Conservation (phyloP, 1,139 yeast species). For the Candida dubliniensis region DNA sequence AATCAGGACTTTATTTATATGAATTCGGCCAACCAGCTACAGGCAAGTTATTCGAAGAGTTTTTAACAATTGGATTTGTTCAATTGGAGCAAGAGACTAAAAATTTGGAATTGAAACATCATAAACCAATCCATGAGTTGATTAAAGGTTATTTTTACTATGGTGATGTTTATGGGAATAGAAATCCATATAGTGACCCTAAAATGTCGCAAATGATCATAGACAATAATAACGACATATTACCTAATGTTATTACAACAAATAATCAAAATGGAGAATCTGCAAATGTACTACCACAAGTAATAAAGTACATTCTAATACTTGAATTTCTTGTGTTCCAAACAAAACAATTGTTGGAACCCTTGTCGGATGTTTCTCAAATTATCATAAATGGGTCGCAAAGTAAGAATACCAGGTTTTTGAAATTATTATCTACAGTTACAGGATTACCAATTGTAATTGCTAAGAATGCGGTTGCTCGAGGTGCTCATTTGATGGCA, state of each 20-base stretch:
- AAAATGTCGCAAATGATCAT: constrained; percentile 47
- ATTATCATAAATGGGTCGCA: constrained; percentile 54
- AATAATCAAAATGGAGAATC: background rate
- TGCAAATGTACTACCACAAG: constrained; percentile 18
- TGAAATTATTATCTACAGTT: constrained; percentile 27
- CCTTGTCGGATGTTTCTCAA: constrained; percentile 18
- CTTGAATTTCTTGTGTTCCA: constrained; percentile 55
- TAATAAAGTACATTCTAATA: constrained; percentile 42
- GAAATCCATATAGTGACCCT: constrained; percentile 56
- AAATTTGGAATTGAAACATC: constrained; percentile 16
- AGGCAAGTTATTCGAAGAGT: constrained; percentile 51
- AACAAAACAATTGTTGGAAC: constrained; percentile 37
- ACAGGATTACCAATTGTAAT: constrained; percentile 24
- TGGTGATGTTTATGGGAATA: constrained; percentile 57
- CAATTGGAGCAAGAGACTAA: constrained; percentile 33
- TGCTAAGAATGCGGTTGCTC: constrained; percentile 20
- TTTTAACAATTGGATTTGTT: constrained; percentile 39
- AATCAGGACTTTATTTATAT: constrained; percentile 30
- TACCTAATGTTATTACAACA: constrained; percentile 6
- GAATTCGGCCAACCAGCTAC: constrained; percentile 62
- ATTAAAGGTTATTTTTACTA: constrained; percentile 43
- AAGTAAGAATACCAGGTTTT: constrained; percentile 44
- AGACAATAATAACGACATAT: constrained; percentile 42
- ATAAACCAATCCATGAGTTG: constrained; percentile 28
- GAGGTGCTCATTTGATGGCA: constrained; percentile 40